These are phyloP conservation scores for Westerdykella ornata DNA, from an alignment of 2,329 filamentous ascomycete genomes.

Conservation along the genomic window DNA sequence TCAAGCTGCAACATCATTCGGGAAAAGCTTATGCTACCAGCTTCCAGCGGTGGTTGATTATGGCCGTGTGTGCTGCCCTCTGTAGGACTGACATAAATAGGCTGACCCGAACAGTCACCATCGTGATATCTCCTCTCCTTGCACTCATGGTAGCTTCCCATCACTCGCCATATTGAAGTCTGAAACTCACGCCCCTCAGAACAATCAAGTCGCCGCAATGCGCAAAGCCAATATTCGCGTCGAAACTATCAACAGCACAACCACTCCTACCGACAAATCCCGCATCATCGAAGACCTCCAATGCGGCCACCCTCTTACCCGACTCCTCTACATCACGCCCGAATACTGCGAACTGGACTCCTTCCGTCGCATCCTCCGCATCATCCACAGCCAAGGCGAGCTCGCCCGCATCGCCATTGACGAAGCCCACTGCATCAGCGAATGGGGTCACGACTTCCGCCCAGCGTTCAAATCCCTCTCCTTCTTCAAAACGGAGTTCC, in stretches of 20 bases:
- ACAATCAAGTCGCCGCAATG: slow-evolving; percentile 84
- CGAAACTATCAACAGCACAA: slow-evolving; percentile 81
- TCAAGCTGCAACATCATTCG: slow-evolving; percentile 84
- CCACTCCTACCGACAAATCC: slow-evolving; percentile 56
- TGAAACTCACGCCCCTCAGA: slow-evolving; percentile 45
- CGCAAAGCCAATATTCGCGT: slow-evolving; percentile 68
- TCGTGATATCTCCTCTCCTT: slow-evolving; percentile 82
- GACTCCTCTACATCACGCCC: slow-evolving; percentile 87
- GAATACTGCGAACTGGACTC: slow-evolving; percentile 73
- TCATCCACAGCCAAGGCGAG: slow-evolving; percentile 73
- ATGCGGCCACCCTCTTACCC: slow-evolving; percentile 75
- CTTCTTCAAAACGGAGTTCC: slow-evolving; percentile 78
- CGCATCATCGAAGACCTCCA: slow-evolving; percentile 73
- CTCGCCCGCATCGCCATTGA: slow-evolving; percentile 85
- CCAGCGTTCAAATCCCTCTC: slow-evolving; percentile 79
- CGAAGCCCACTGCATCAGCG: slow-evolving; percentile 97
- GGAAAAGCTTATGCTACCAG: slow-evolving; percentile 90
- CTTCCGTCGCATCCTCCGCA: slow-evolving; percentile 67
- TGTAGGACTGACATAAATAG: not conserved
- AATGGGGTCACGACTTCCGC: slow-evolving; percentile 99
- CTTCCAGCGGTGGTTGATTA: slow-evolving; percentile 80
- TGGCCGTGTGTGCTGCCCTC: slow-evolving; percentile 57
- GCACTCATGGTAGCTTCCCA: slow-evolving; percentile 66
- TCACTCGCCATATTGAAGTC: too few relatives aligned
- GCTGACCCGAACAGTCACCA: slow-evolving; percentile 56